phyloP scores from a whole-genome alignment of 805 yeast species.

The Yarrowia sp. region DNA sequence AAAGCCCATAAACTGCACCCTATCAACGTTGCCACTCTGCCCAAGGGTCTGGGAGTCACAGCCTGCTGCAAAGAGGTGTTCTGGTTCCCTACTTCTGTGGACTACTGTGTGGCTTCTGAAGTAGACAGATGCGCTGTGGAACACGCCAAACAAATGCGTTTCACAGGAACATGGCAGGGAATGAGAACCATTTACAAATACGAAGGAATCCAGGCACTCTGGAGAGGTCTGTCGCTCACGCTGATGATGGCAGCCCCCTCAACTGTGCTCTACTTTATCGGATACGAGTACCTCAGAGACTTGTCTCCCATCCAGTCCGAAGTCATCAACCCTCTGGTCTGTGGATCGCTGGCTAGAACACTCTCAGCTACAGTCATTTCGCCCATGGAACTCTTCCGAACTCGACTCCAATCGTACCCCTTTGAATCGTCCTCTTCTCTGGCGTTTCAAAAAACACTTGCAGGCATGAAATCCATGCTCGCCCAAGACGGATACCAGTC shows the following conservation, averaged over 20 bases:
- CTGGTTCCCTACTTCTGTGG: constrained; percentile 40
- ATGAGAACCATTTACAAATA: constrained; percentile 57
- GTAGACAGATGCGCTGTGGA: constrained; percentile 37
- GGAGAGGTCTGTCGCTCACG: constrained; percentile 86
- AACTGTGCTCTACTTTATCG: constrained; percentile 89
- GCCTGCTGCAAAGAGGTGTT: constrained; percentile 42
- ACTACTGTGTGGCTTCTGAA: constrained; percentile 40
- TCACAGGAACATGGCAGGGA: constrained; percentile 74
- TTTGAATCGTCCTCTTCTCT: constrained; percentile 33
- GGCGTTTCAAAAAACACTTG: constrained; percentile 39
- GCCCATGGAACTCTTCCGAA: constrained; percentile 82
- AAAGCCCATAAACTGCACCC: constrained; percentile 28
- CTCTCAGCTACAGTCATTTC: constrained; percentile 81
- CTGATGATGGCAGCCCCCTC: constrained; percentile 85
- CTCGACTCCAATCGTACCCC: constrained; percentile 69
- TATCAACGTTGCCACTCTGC: constrained; percentile 28
- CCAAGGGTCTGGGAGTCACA: constrained; percentile 39
- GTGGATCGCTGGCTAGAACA: constrained; percentile 81
- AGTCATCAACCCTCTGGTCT: constrained; percentile 65
- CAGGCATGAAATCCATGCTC: constrained; percentile 53
- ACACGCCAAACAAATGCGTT: constrained; percentile 42
- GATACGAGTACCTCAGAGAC: constrained; percentile 83
- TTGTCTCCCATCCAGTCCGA: constrained; percentile 52
- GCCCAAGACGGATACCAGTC: constrained; percentile 55
- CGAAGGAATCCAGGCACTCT: constrained; percentile 76